A percentile compares a stretch with the other conserved stretches of the same genome.
These are phyloP conservation scores for Plasmodium blacklocki DNA, from an alignment of 169 alveolate genomes.

Conservation along the genomic window DNA sequence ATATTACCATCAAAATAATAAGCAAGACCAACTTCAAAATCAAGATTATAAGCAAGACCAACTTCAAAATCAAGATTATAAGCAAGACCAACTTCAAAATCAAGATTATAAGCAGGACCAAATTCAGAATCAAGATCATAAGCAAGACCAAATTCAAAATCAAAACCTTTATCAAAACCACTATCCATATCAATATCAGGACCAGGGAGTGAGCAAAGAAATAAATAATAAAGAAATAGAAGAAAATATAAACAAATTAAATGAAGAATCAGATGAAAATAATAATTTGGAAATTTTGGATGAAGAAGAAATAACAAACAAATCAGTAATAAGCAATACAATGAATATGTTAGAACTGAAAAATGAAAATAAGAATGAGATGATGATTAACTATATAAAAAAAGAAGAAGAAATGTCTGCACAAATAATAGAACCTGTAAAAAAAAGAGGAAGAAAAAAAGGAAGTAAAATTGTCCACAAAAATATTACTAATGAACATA, in stretches of 20 bases:
- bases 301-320: neutral
- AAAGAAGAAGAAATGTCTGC: neutral
- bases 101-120: too few relatives aligned
- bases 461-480: neutral
- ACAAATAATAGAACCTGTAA: neutral
- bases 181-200: too few relatives aligned
- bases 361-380: neutral
- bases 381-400: neutral
- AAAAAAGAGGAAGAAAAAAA: conserved; percentile 43
- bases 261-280: neutral
- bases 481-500: conserved; percentile 1
- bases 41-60: too few relatives aligned
- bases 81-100: too few relatives aligned
- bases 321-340: neutral
- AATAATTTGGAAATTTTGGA: neutral
- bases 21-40: too few relatives aligned
- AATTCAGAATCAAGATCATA: too few relatives aligned
- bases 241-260: neutral
- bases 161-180: too few relatives aligned
- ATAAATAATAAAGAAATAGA: neutral
- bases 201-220: neutral
- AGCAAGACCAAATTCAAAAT: too few relatives aligned
- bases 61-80: too few relatives aligned
- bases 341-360: neutral
- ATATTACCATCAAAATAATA: too few relatives aligned